Evolutionary conservation across 495 filamentous ascomycete genomes (phyloP).

Genomic region (Neurospora discreta): DNA sequence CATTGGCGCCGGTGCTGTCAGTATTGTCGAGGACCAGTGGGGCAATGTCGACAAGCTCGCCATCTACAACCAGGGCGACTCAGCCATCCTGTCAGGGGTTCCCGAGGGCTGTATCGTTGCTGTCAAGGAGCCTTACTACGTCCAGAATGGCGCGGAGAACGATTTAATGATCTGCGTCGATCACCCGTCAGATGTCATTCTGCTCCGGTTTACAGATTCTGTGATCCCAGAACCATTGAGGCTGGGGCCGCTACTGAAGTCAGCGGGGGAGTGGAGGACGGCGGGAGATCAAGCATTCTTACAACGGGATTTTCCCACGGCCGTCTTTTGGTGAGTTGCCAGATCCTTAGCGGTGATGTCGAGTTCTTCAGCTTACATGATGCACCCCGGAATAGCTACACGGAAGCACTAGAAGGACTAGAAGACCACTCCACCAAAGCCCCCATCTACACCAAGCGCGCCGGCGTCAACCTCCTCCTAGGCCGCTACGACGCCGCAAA

Average conservation of each 20-base stretch:
- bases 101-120: conserved; percentile 26
- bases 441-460: conserved; percentile 31
- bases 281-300: conserved; percentile 25
- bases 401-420: conserved; percentile 17
- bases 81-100: conserved; percentile 23
- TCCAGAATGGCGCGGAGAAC: conserved; percentile 25
- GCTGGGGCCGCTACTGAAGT: conserved; percentile 18
- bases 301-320: conserved; percentile 22
- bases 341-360: not conserved
- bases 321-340: conserved; percentile 22
- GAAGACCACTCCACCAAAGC: conserved; percentile 9
- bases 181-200: conserved; percentile 37
- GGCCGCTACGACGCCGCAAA: conserved; percentile 38
- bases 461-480: conserved; percentile 32
- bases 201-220: conserved; percentile 13
- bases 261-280: conserved; percentile 22
- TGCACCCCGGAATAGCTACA: conserved; percentile 15
- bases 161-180: conserved; percentile 41
- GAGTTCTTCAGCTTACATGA: not conserved
- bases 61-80: conserved; percentile 33
- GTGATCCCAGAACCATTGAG: conserved; percentile 18
- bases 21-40: conserved; percentile 40
- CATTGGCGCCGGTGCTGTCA: conserved; percentile 30
- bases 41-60: conserved; percentile 33
- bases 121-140: conserved; percentile 45